phyloP scores from a whole-genome alignment of 257 asterid genomes.

The Nyctanthes arbortristis region DNA sequence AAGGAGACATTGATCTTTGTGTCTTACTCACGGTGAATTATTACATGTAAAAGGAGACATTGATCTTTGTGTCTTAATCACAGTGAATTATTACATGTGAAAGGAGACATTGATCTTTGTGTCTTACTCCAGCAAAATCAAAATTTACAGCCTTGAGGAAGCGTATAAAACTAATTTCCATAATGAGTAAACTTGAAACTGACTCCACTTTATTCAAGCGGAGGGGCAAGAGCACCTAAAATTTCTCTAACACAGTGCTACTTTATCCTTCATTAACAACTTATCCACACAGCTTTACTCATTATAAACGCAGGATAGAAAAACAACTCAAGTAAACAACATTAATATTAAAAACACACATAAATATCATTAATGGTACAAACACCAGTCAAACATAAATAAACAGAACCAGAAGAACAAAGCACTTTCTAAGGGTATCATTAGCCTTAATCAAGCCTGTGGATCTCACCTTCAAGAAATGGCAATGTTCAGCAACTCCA shows the following conservation, averaged over 20 bases:
- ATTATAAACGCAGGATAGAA: background rate
- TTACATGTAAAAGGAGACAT: background rate
- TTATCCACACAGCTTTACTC: no score
- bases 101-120: background rate
- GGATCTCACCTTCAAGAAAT: constrained; percentile 75
- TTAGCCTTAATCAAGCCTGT: background rate
- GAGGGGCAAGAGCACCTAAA: no score
- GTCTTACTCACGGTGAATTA: background rate
- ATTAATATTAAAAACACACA: background rate
- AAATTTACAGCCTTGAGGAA: background rate
- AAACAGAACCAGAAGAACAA: no score
- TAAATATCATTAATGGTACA: no score
- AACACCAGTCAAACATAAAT: no score
- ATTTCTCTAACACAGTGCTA: no score
- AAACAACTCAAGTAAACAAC: background rate
- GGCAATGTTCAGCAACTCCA: constrained; percentile 90
- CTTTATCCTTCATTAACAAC: no score
- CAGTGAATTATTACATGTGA: background rate
- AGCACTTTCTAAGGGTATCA: no score
- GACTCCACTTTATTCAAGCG: no score
- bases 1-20: background rate
- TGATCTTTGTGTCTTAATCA: background rate
- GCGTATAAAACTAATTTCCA: background rate
- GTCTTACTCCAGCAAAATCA: background rate
- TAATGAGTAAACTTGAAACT: no score